Conservation (phyloP, 768 basidiomycete genomes). For the Pulveroboletus sp. region DNA sequence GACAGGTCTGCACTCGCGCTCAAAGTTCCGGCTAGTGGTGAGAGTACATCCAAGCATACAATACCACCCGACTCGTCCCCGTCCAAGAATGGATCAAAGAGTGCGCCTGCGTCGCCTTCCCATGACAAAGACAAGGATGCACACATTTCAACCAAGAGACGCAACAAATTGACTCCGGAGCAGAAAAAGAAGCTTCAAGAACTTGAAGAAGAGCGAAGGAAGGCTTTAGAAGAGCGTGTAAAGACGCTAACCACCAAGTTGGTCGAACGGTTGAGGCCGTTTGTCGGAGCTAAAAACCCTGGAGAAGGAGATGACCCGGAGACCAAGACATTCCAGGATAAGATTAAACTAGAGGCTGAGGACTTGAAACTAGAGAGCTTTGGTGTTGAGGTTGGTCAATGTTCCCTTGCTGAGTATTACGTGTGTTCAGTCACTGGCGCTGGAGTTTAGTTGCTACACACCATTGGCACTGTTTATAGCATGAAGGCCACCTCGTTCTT, state of each 20-base stretch:
- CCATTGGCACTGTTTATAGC: constrained; percentile 88
- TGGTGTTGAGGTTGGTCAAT: constrained; percentile 75
- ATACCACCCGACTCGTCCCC: constrained; percentile 15
- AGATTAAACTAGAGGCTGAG: constrained; percentile 79
- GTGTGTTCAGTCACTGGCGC: not conserved
- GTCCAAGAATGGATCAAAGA: constrained; percentile 19
- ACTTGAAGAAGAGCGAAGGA: constrained; percentile 75
- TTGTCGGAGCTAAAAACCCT: constrained; percentile 85
- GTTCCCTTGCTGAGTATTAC: not conserved
- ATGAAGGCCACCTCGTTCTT: constrained; percentile 89
- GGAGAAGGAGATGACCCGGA: constrained; percentile 80
- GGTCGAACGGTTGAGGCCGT: constrained; percentile 79
- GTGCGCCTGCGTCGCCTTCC: constrained; percentile 20
- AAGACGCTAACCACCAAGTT: constrained; percentile 72
- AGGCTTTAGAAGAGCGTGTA: constrained; percentile 76
- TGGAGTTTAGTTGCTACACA: constrained; percentile 64
- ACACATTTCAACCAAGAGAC: constrained; percentile 26
- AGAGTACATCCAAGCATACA: constrained; percentile 16
- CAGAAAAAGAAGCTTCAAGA: constrained; percentile 80
- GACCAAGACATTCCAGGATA: constrained; percentile 70
- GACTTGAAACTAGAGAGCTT: constrained; percentile 97
- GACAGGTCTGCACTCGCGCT: constrained; percentile 17
- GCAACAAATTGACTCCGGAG: constrained; percentile 65
- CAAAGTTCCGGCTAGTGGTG: constrained; percentile 14
- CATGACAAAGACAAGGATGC: constrained; percentile 40